Conservation (phyloP, 1,284 basidiomycete species). For the Tremellales sp. region DNA sequence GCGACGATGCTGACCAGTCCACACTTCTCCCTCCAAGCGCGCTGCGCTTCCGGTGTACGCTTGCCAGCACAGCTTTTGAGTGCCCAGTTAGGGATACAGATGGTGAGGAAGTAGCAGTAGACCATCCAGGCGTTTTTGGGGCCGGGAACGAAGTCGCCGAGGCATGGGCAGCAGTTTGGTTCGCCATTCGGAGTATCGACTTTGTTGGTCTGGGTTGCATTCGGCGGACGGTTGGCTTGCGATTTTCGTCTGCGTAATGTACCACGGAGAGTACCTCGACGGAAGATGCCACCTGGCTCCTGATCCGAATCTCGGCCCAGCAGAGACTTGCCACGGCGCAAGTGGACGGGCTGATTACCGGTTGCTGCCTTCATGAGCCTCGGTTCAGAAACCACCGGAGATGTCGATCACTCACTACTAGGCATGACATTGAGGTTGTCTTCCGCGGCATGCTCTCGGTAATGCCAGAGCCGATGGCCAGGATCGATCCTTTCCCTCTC, state of each 20-base stretch:
- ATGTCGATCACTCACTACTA: constrained; percentile 59
- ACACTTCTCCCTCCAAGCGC: constrained; percentile 96
- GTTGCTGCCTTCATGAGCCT: constrained; percentile 56
- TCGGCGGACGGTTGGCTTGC: constrained; percentile 36
- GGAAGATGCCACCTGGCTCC: constrained; percentile 82
- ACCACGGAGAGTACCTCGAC: constrained; percentile 70
- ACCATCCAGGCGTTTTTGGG: constrained; percentile 94
- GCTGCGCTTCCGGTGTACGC: constrained; percentile 84
- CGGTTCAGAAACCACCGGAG: constrained; percentile 7
- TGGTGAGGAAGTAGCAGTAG: constrained; percentile 85
- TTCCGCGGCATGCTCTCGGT: constrained; percentile 81
- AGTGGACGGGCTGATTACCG: constrained; percentile 68
- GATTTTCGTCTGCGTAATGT: constrained; percentile 67
- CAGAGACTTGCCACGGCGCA: constrained; percentile 80
- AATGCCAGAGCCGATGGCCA: constrained; percentile 91
- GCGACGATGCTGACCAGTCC: constrained; percentile 80
- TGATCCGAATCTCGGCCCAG: constrained; percentile 81
- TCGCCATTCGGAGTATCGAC: constrained; percentile 18
- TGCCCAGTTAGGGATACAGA: constrained; percentile 71
- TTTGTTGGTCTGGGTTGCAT: constrained; percentile 42
- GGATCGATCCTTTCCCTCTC: constrained; percentile 97
- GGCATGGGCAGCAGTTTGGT: constrained; percentile 52
- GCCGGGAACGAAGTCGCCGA: constrained; percentile 70
- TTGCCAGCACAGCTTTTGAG: constrained; percentile 63
- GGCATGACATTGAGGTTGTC: constrained; percentile 72